phyloP scores from a whole-genome alignment of 176 grass and related monocot species.

The Oryza punctata region DNA sequence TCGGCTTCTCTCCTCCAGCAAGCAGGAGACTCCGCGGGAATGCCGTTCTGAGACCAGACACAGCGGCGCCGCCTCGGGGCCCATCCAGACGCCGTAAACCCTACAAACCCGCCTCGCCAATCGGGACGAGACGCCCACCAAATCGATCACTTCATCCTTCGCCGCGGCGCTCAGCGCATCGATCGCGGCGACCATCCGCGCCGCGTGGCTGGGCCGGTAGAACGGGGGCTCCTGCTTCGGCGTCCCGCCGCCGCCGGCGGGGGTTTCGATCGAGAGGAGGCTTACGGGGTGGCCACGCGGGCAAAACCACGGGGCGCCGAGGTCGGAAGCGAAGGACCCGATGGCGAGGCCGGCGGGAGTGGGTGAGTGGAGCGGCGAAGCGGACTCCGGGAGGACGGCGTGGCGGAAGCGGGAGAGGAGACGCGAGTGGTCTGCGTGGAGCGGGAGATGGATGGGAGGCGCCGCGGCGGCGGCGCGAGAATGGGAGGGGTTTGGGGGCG shows the following conservation, averaged over 20 bases:
- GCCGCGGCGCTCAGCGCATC: slow-evolving; percentile 42
- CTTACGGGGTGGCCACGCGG: slow-evolving; percentile 26
- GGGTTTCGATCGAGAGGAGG: slow-evolving; percentile 27
- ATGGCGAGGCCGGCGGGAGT: slow-evolving; percentile 24
- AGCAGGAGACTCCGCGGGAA: not conserved
- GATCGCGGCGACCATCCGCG: slow-evolving; percentile 29
- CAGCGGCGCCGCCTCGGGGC: slow-evolving; percentile 34
- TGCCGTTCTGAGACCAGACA: slow-evolving; percentile 77
- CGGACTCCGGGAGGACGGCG: slow-evolving; percentile 35
- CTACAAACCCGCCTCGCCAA: slow-evolving; percentile 48
- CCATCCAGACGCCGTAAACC: slow-evolving; percentile 78
- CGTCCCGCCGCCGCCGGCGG: not conserved
- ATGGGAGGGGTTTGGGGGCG: slow-evolving; percentile 5
- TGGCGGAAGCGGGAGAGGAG: slow-evolving; percentile 46
- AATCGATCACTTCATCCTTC: slow-evolving; percentile 52
- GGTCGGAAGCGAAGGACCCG: slow-evolving; percentile 51
- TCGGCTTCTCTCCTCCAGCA: slow-evolving; percentile 21
- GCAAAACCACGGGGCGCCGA: slow-evolving; percentile 36
- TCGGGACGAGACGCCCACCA: slow-evolving; percentile 51
- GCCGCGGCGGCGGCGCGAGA: not conserved
- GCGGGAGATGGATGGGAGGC: slow-evolving; percentile 36
- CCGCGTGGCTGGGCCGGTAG: slow-evolving; percentile 44
- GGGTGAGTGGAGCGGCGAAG: slow-evolving; percentile 28
- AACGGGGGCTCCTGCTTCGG: slow-evolving; percentile 16
- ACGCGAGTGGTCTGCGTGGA: slow-evolving; percentile 32